Conservation (phyloP, 2,329 filamentous ascomycete genomes). For the Sporothrix phasma region DNA sequence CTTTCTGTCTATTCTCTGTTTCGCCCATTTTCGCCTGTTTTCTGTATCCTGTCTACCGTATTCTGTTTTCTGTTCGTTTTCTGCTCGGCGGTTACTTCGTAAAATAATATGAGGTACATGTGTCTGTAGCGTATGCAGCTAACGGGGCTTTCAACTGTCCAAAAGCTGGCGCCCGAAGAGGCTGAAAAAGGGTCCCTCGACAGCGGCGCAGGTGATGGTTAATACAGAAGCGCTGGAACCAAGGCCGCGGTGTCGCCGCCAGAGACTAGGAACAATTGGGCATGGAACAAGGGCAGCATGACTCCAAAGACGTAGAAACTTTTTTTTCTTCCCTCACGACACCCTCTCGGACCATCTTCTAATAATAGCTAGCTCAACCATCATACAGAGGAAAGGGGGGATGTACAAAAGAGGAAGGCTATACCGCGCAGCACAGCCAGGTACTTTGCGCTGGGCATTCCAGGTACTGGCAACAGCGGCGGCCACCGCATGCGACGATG, state of each 20-base stretch:
- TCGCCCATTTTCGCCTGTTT: neutral
- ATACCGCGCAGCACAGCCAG: neutral
- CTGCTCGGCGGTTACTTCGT: neutral
- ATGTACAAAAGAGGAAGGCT: slow-evolving; percentile 1
- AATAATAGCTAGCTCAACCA: neutral
- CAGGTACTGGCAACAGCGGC: too few species aligned
- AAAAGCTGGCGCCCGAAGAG: neutral
- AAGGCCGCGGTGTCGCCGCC: neutral
- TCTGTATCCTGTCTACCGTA: neutral
- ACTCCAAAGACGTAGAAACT: neutral
- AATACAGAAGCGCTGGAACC: neutral
- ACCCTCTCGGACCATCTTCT: neutral
- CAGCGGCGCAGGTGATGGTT: neutral
- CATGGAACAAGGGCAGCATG: neutral
- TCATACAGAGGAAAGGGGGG: neutral
- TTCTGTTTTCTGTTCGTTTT: neutral
- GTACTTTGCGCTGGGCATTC: too few species aligned
- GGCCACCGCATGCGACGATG: too few species aligned
- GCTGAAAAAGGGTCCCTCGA: neutral
- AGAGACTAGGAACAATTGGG: too few species aligned
- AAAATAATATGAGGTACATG: neutral
- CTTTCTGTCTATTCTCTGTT: neutral
- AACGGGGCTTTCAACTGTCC: neutral
- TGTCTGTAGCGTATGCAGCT: neutral
- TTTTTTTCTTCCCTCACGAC: neutral